phyloP scores from a whole-genome alignment of 1,284 basidiomycete genomes.

The Inonotus hispidus region DNA sequence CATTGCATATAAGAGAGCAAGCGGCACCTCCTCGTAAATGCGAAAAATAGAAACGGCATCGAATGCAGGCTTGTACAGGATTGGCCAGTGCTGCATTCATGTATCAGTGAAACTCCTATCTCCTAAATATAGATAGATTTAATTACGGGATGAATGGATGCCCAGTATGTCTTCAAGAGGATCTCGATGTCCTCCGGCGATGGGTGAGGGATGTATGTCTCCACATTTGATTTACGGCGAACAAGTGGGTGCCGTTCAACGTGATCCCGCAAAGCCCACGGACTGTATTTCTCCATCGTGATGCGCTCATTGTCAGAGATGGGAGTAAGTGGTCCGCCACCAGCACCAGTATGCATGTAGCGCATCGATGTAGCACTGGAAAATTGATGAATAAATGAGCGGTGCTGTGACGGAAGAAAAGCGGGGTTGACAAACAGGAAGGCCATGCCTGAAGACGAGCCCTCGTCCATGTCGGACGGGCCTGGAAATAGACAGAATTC shows the following conservation, averaged over 20 bases:
- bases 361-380: constrained; percentile 15
- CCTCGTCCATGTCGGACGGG: constrained; percentile 18
- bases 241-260: constrained; percentile 10
- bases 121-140: neutral
- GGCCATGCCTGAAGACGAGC: constrained; percentile 19
- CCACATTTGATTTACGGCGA: neutral
- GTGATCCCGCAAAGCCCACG: constrained; percentile 14
- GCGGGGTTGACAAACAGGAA: constrained; percentile 4
- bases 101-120: neutral
- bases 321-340: constrained; percentile 15
- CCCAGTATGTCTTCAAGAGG: constrained; percentile 19
- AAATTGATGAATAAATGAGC: too few relatives aligned
- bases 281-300: constrained; percentile 17
- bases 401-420: too few relatives aligned
- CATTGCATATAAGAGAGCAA: constrained; percentile 17
- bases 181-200: constrained; percentile 15
- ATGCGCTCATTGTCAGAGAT: constrained; percentile 14
- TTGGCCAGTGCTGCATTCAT: constrained; percentile 17
- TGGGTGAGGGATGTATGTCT: constrained; percentile 3
- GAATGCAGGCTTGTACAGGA: constrained; percentile 18
- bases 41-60: constrained; percentile 17
- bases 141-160: constrained; percentile 17
- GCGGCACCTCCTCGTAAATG: constrained; percentile 17
- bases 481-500: neutral
- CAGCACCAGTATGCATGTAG: constrained; percentile 16